Evolutionary conservation across 2,329 filamentous ascomycete species (phyloP), one percentile per base, ranked within the genome.

Genomic region (Torrubiella hemipterigena): DNA sequence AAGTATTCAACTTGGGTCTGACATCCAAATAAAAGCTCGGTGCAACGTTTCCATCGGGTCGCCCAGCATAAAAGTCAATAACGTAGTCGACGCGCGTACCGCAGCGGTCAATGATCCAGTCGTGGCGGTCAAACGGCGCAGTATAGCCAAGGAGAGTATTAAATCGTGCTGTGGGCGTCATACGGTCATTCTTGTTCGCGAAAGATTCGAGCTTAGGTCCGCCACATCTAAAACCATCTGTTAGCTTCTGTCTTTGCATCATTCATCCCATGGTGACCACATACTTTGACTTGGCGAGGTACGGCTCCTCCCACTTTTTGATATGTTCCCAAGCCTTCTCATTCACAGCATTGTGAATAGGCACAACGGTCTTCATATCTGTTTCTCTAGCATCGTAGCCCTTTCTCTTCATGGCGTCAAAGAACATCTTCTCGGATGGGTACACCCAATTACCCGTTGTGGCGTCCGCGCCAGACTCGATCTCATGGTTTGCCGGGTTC

Each of bases 311-410:
- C 91, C 91, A 98, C 27, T 72, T 63, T 44, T 82, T 74, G 42
- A 98, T 96, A 60, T 96, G 82, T 39, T 73, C 67, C 91, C 91
- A 98, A 1, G 91, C 91, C 25, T 84, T 69, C 69, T 98, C 91
- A 58, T 98, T 98, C 39, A 98, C 91, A 27, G 91, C 91, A 53
- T 98, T 98, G 61, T 98, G 91, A 47, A 96, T 96, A 3, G 86
- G 91, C 33, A 96, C 87, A 20, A 96, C 87, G 20, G 82, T 82
- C 47, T 73, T 78, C 79, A 95, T 95, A 56, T 94, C 86, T 6
- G 68, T 63, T 1, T 72, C 73, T 11, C 67, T 62, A 18, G 72
- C 77, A 38, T 77, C 73, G 61, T 86, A 79, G 26, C 79, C 81
- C 58, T 98, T 98, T 51, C 89, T 79, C 63, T 81, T 76, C 76